Evolutionary conservation across 1,284 basidiomycete species (phyloP), one percentile per base, ranked within the genome.

Genomic region (Puccinia coronata): DNA sequence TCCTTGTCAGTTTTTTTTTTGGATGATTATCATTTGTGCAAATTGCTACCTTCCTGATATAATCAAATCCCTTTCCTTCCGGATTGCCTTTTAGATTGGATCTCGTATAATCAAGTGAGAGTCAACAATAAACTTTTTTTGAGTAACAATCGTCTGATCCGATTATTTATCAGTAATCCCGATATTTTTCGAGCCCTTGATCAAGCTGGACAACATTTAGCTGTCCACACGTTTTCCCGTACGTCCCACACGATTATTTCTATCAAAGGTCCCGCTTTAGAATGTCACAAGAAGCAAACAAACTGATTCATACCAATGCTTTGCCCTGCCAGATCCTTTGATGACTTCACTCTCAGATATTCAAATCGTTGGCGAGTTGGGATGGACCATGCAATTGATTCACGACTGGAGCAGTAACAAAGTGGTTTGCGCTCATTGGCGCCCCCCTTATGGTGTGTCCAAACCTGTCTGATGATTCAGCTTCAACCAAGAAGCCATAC

Each of bases 301-400:
- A 57, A 16, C 34, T 65, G 28, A 36, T 12, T 14, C n/a, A 14
- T 65, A 18, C 39, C 39, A 65, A 20, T 9, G 23, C 5, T 6
- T 2, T 41, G 34, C n/a, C 9, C n/a, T 34, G 18, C 18, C 31
- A 74, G 72, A 74, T 36, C 25, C 72, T 39, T 92, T 91, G 87
- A 93, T 76, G 91, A 93, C 93, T 8, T 91, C 92, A 1, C 88
- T 92, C 82, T 88, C 88, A 74, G 93, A 94, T 86, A 84, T 89
- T 74, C 88, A 91, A 82, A 86, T 95, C 71, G 83, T 95, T 55
- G 93, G 89, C 31, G 91, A 95, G 88, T 88, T 95, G 82, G 94
- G 92, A 6, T 95, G 91, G 91, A 91, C 92, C 0, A 90, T 92
- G 88, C 89, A 92, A 86, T 87, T 95, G 83, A 92, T 96, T 83